phyloP scores from a whole-genome alignment of 805 yeast genomes.

The Helenozyma rhizophorensis region DNA sequence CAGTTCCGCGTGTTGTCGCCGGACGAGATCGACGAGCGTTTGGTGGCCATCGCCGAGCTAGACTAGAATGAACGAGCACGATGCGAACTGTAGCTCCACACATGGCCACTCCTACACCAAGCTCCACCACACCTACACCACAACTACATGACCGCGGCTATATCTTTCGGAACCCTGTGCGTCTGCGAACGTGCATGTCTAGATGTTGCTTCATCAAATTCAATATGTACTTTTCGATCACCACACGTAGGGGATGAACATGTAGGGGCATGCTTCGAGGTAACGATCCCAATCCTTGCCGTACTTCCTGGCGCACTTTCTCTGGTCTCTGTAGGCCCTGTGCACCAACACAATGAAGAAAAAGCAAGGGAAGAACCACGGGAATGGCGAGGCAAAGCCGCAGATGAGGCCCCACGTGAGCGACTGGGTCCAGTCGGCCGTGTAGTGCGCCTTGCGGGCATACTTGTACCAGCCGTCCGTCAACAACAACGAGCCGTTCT shows the following conservation, averaged over 20 bases:
- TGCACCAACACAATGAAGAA: conserved; percentile 84
- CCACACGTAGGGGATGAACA: conserved; percentile 84
- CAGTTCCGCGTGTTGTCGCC: conserved; percentile 70
- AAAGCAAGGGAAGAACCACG: conserved; percentile 94
- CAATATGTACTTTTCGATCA: conserved; percentile 24
- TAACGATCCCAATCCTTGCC: conserved; percentile 93
- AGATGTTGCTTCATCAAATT: too few relatives aligned
- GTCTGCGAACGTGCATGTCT: too few relatives aligned
- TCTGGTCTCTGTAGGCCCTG: conserved; percentile 83
- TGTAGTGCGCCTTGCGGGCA: conserved; percentile 92
- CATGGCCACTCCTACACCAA: too few relatives aligned
- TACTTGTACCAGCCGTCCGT: conserved; percentile 93
- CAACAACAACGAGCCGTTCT: conserved; percentile 76
- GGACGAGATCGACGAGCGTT: conserved; percentile 91
- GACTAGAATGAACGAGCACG: too few relatives aligned
- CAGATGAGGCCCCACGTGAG: conserved; percentile 89
- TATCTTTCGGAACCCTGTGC: too few relatives aligned
- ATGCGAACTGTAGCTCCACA: too few relatives aligned
- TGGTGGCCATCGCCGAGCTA: conserved; percentile 93
- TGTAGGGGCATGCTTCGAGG: conserved; percentile 81
- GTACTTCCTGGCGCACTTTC: conserved; percentile 80
- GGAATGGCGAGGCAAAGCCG: conserved; percentile 83
- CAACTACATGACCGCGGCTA: too few relatives aligned
- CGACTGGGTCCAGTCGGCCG: conserved; percentile 88
- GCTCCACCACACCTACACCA: too few relatives aligned